Conservation (phyloP, 306 rosid species). For the Sesbania bispinosa region DNA sequence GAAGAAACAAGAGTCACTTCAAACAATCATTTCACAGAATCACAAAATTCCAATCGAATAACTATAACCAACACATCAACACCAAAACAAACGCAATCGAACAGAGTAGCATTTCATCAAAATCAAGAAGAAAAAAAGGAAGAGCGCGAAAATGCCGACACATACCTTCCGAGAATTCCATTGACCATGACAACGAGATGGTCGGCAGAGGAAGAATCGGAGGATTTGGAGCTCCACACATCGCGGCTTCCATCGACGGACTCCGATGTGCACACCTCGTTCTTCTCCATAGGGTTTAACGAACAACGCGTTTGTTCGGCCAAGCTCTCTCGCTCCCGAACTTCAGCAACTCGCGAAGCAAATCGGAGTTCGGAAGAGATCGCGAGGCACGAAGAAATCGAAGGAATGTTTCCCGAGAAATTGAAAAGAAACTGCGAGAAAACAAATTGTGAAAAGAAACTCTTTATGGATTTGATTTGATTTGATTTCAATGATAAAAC, state of each 20-base stretch:
- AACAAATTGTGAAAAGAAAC: not conserved
- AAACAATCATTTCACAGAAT: not conserved
- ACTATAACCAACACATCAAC: not conserved
- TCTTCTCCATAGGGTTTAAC: conserved; percentile 51
- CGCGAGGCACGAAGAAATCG: not conserved
- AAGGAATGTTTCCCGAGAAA: conserved; percentile 25
- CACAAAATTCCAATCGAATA: not conserved
- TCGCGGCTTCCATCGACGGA: conserved; percentile 59
- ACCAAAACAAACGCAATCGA: not conserved
- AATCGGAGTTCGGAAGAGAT: conserved; percentile 21
- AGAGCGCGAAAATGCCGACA: not conserved
- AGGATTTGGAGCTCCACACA: conserved; percentile 71
- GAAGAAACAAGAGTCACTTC: not conserved
- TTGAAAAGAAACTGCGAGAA: conserved; percentile 13
- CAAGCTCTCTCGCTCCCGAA: not conserved
- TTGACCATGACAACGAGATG: conserved; percentile 94
- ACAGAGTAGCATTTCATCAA: not conserved
- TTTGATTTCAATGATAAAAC: not conserved
- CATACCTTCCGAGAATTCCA: conserved; percentile 90
- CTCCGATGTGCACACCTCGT: conserved; percentile 59
- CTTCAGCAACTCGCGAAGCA: not conserved
- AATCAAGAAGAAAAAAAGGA: not conserved
- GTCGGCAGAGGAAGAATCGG: conserved; percentile 73
- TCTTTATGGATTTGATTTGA: not conserved
- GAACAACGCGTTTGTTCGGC: not conserved